Evolutionary conservation across 1,284 basidiomycete species (phyloP), one percentile per base, ranked within the genome.

Genomic region (Apiotrichum gamsii): DNA sequence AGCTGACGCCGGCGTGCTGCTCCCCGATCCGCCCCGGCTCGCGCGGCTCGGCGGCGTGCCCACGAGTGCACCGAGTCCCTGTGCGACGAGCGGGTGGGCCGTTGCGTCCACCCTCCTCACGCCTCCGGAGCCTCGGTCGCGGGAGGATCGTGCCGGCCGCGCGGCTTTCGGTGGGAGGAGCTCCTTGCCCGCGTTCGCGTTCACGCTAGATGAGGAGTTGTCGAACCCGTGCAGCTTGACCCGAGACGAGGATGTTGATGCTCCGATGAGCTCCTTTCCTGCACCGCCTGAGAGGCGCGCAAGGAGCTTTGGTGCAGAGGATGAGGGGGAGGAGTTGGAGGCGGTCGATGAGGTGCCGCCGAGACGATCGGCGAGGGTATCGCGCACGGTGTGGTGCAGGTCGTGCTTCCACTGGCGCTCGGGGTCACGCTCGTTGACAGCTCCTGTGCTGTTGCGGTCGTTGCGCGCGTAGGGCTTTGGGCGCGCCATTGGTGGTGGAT

Each of bases 401-500:
- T 71, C 69, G 51, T 71, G 69, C 48, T 60, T 69, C 69, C 69
- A 71, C 34, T 47, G 34, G 13, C 57, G 57, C 25, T 52, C 49
- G 19, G 36, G 8, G 43, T 54, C 46, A 56, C 61, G 51, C 58
- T 62, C 39, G 54, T 55, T 38, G n/a, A n/a, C n/a, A n/a, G n/a
- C 51, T 28, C 8, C 25, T 28, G 25, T 6, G 25, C 25, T 11
- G 51, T 41, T 39, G 36, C 47, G 47, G 25, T 41, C 34, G 31
- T 33, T 21, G 21, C 51, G 52, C 20, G 45, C 40, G 42, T 60
- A 58, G 5, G 58, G 41, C n/a, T 62, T 55, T 21, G 60, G 25
- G 16, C 62, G 55, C 5, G 49, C 46, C 46, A 49, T 51, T 29
- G 31, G 8, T 18, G 32, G 5, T 40, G 25, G n/a, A n/a, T n/a